These are phyloP conservation scores for Camellia japonica DNA, from an alignment of 148 eudicot species.

Conservation along the genomic window DNA sequence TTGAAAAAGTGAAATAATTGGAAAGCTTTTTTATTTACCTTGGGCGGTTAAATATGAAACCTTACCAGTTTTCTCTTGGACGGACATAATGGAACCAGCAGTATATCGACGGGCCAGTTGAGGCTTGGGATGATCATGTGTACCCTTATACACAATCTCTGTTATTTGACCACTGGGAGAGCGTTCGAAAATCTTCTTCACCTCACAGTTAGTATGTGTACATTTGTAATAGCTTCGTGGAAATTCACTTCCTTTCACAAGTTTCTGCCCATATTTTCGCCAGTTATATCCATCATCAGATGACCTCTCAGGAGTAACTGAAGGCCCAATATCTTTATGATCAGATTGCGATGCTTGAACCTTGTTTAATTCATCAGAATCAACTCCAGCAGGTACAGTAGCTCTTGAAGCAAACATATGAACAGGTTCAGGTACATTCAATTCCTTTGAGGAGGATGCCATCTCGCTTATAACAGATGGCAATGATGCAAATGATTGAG, in stretches of 20 bases:
- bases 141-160: conserved; percentile 90
- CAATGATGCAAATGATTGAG: conserved; percentile 40
- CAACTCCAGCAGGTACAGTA: conserved; percentile 32
- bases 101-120: conserved; percentile 78
- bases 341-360: conserved; percentile 47
- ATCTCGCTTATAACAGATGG: conserved; percentile 38
- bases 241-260: conserved; percentile 95
- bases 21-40: conserved; percentile 43
- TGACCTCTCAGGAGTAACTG: conserved; percentile 62
- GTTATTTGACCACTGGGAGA: conserved; percentile 82
- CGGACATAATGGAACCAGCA: conserved; percentile 73
- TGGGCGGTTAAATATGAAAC: conserved; percentile 43
- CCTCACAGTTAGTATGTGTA: conserved; percentile 94
- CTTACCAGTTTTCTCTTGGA: conserved; percentile 66
- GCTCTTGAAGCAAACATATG: conserved; percentile 24
- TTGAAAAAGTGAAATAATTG: conserved; percentile 7
- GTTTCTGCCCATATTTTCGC: conserved; percentile 98
- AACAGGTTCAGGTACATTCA: conserved; percentile 23
- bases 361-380: conserved; percentile 42
- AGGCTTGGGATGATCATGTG: conserved; percentile 97
- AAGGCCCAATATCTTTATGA: conserved; percentile 44
- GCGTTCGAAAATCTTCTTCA: conserved; percentile 92
- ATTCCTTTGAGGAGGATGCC: conserved; percentile 37
- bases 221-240: conserved; percentile 99
- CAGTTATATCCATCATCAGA: conserved; percentile 98